These are phyloP conservation scores for Emergomyces orientalis DNA, from an alignment of 2,329 filamentous ascomycete species.

Conservation along the genomic window DNA sequence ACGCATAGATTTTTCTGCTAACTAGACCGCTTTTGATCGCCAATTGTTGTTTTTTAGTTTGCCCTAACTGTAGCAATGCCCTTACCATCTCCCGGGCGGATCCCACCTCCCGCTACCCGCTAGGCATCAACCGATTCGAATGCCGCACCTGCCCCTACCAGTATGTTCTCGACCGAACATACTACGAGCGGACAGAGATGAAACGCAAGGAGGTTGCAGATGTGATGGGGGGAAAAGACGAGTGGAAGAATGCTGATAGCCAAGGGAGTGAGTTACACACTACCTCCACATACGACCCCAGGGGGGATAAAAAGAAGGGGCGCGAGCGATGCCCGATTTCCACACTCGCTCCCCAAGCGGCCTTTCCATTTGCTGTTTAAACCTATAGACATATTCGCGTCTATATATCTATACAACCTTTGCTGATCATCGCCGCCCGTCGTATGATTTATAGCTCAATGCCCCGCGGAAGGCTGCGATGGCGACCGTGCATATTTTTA, in stretches of 20 bases:
- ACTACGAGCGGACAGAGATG: slow-evolving; percentile 72
- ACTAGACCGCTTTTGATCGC: neutral
- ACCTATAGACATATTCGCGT: neutral
- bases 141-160: slow-evolving; percentile 94
- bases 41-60: slow-evolving; percentile 31
- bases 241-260: slow-evolving; percentile 89
- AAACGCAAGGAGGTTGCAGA: slow-evolving; percentile 81
- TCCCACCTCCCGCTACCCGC: slow-evolving; percentile 29
- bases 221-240: slow-evolving; percentile 77
- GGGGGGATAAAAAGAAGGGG: too few species aligned
- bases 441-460: slow-evolving; percentile 52
- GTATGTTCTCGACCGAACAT: slow-evolving; percentile 66
- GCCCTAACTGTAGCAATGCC: slow-evolving; percentile 42
- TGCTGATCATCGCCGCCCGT: neutral
- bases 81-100: slow-evolving; percentile 38
- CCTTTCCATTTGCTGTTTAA: neutral
- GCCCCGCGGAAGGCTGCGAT: slow-evolving; percentile 68
- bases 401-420: neutral
- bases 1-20: neutral
- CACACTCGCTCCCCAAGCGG: too few species aligned
- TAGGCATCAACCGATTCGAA: slow-evolving; percentile 68
- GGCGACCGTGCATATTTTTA: slow-evolving; percentile 85
- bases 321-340: too few species aligned
- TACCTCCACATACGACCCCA: neutral
- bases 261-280: slow-evolving; percentile 46